These are phyloP conservation scores for Paratinospora sagittata DNA, from an alignment of 164 flowering plant genomes.

Conservation along the genomic window DNA sequence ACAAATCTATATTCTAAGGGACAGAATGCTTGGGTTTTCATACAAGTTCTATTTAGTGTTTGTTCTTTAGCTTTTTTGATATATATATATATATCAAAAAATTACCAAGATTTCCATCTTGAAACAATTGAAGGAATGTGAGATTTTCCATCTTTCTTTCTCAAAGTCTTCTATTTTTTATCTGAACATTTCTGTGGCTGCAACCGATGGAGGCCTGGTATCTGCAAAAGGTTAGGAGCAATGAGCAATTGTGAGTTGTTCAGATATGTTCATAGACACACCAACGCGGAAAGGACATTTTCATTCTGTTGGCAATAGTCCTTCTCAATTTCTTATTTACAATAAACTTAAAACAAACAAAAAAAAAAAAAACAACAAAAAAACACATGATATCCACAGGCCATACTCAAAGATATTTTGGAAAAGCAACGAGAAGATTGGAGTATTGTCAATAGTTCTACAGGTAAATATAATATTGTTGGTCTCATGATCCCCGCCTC, in stretches of 20 bases:
- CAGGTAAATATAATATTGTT: too few relatives aligned
- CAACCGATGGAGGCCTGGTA: constrained; percentile 15
- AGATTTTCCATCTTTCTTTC: background rate
- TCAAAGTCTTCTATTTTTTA: background rate
- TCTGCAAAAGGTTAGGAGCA: constrained; percentile 10
- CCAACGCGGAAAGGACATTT: too few relatives aligned
- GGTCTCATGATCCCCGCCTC: too few relatives aligned
- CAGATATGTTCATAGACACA: background rate
- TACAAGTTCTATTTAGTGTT: too few relatives aligned
- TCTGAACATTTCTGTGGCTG: constrained; percentile 2
- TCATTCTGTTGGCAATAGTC: too few relatives aligned
- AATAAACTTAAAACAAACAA: background rate
- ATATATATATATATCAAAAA: too few relatives aligned
- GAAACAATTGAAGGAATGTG: too few relatives aligned
- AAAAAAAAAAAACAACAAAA: background rate
- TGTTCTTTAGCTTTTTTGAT: too few relatives aligned
- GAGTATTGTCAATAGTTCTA: background rate
- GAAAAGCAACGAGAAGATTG: background rate
- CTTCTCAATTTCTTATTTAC: too few relatives aligned
- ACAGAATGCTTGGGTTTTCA: too few relatives aligned
- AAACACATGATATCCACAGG: background rate
- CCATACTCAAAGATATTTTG: background rate
- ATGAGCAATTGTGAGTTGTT: background rate
- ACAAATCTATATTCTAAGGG: too few relatives aligned
- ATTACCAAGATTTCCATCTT: too few relatives aligned